Evolutionary conservation across 345 rosid genomes (phyloP).

Genomic region (Cardiospermum halicacabum): DNA sequence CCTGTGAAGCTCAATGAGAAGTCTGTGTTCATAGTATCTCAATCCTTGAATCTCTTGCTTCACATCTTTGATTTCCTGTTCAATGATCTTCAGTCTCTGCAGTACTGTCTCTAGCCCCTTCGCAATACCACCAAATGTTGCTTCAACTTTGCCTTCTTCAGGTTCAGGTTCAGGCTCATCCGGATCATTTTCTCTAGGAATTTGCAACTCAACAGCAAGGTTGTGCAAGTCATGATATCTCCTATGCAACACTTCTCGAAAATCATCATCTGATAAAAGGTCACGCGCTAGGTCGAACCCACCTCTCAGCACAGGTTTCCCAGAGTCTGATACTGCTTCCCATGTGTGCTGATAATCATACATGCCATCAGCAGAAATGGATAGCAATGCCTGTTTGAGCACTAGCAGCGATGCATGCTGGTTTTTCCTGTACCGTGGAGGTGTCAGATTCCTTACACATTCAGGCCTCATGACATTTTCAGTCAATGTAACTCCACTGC

Average conservation of each 20-base stretch:
- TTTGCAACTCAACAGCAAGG: slow-evolving; percentile 82
- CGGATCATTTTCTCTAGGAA: slow-evolving; percentile 46
- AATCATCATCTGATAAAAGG: slow-evolving; percentile 91
- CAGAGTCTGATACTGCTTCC: slow-evolving; percentile 65
- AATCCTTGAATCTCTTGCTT: slow-evolving; percentile 97
- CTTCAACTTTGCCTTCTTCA: slow-evolving; percentile 56
- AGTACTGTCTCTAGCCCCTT: slow-evolving; percentile 83
- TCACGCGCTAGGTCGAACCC: slow-evolving; percentile 90
- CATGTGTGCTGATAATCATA: slow-evolving; percentile 96
- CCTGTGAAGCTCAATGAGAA: slow-evolving; percentile 81
- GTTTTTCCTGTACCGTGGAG: slow-evolving; percentile 70
- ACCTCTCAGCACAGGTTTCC: slow-evolving; percentile 47
- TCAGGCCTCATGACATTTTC: slow-evolving; percentile 80
- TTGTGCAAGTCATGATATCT: slow-evolving; percentile 77
- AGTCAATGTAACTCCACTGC: slow-evolving; percentile 72
- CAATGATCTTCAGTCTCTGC: slow-evolving; percentile 85
- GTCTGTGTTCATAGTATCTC: slow-evolving; percentile 82
- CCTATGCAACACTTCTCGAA: slow-evolving; percentile 79
- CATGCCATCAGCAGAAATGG: slow-evolving; percentile 86
- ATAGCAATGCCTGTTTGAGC: slow-evolving; percentile 74
- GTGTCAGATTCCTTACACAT: slow-evolving; percentile 66
- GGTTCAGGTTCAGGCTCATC: slow-evolving; percentile 45
- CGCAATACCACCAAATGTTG: slow-evolving; percentile 85
- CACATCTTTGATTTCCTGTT: slow-evolving; percentile 88
- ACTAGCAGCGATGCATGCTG: slow-evolving; percentile 63